Percentiles rank a stretch among this genome's conserved stretches.
Evolutionary conservation across 495 filamentous ascomycete genomes (phyloP).

Genomic region (Penicillium crystallinum): DNA sequence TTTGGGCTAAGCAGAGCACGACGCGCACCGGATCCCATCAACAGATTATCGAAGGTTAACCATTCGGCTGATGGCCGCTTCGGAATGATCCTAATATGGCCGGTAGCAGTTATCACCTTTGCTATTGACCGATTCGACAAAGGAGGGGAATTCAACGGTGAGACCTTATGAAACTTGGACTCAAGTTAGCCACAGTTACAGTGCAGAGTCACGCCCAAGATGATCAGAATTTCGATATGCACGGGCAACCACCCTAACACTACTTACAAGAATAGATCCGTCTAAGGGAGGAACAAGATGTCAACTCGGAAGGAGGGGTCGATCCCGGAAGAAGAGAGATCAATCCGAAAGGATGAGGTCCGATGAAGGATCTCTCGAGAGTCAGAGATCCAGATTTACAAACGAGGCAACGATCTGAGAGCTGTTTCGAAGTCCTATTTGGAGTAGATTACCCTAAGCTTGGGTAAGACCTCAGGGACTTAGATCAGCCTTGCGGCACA

Average conservation of each 20-base stretch:
- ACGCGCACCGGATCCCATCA: slow-evolving; percentile 17
- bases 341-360: slow-evolving; percentile 14
- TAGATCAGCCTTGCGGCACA: slow-evolving; percentile 27
- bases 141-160: slow-evolving; percentile 4
- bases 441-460: slow-evolving; percentile 9
- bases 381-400: slow-evolving; percentile 15
- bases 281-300: slow-evolving; percentile 13
- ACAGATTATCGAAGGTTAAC: slow-evolving; percentile 18
- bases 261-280: slow-evolving; percentile 18
- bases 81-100: neutral
- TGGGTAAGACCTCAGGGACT: neutral
- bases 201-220: slow-evolving; percentile 17
- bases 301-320: neutral
- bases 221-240: slow-evolving; percentile 16
- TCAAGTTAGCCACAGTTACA: slow-evolving; percentile 27
- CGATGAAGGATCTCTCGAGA: neutral
- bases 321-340: slow-evolving; percentile 13
- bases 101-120: neutral
- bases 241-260: slow-evolving; percentile 11
- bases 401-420: slow-evolving; percentile 23
- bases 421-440: neutral
- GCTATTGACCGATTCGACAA: neutral
- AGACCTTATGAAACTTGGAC: slow-evolving; percentile 11
- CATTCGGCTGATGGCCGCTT: slow-evolving; percentile 9
- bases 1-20: slow-evolving; percentile 32